phyloP scores from a whole-genome alignment of 306 rosid genomes.

The Cucurbita moschata region DNA sequence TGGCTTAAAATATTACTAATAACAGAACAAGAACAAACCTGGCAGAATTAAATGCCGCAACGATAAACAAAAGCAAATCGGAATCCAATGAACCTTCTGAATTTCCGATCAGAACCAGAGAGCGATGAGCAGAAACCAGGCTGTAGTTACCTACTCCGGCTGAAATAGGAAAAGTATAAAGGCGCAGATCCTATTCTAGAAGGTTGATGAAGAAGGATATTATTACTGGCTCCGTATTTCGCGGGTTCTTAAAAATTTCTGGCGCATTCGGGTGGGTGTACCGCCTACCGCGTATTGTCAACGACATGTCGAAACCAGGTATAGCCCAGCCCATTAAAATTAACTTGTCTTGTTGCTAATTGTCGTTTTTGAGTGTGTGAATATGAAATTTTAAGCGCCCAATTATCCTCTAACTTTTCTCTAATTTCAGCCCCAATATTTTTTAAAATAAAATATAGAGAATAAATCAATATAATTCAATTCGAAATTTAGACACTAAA shows the following conservation, averaged over 20 bases:
- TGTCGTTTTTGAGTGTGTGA: background rate
- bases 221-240: background rate
- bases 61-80: background rate
- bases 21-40: background rate
- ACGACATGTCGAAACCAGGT: background rate
- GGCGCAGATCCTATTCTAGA: background rate
- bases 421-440: too few relatives aligned
- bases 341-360: background rate
- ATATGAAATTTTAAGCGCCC: background rate
- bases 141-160: background rate
- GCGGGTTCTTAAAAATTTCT: too few relatives aligned
- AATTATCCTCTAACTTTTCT: too few relatives aligned
- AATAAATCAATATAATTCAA: too few relatives aligned
- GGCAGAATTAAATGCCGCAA: background rate
- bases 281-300: background rate
- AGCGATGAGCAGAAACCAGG: background rate
- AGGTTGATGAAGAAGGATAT: background rate
- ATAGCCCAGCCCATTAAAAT: background rate
- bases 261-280: too few relatives aligned
- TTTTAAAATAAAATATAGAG: too few relatives aligned
- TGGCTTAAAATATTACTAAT: background rate
- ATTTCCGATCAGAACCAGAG: background rate
- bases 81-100: background rate
- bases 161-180: background rate
- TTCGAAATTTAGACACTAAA: too few relatives aligned